Conservation (phyloP, 2,329 filamentous ascomycete species). For the Diaporthe sp. region DNA sequence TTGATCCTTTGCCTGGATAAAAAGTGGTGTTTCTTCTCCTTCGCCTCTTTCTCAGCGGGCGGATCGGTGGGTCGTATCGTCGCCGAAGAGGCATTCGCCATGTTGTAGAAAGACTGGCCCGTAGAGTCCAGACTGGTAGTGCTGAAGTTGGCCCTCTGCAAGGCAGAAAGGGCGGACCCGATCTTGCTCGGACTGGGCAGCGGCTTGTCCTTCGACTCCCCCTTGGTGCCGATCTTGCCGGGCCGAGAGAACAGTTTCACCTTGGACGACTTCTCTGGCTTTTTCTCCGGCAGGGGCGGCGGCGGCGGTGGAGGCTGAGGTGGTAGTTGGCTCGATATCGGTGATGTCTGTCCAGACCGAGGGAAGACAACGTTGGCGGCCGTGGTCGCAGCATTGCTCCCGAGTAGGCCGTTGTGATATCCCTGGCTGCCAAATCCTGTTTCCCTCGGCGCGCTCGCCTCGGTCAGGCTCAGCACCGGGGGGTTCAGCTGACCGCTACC, state of each 20-base stretch:
- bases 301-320: slow-evolving; percentile 54
- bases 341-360: slow-evolving; percentile 70
- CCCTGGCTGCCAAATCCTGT: slow-evolving; percentile 64
- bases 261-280: slow-evolving; percentile 77
- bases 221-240: slow-evolving; percentile 80
- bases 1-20: slow-evolving; percentile 85
- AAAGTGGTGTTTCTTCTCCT: slow-evolving; percentile 85
- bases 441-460: slow-evolving; percentile 74
- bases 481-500: slow-evolving; percentile 69
- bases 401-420: slow-evolving; percentile 74
- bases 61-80: slow-evolving; percentile 78
- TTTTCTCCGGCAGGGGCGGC: slow-evolving; percentile 69
- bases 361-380: slow-evolving; percentile 83
- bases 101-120: slow-evolving; percentile 76
- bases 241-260: slow-evolving; percentile 87
- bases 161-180: slow-evolving; percentile 74
- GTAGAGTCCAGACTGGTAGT: slow-evolving; percentile 79
- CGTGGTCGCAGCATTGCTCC: slow-evolving; percentile 74
- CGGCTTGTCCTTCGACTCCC: slow-evolving; percentile 75
- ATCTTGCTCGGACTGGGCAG: slow-evolving; percentile 82
- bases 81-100: slow-evolving; percentile 82
- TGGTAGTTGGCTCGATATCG: slow-evolving; percentile 53
- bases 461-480: slow-evolving; percentile 74
- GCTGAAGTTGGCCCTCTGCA: slow-evolving; percentile 78
- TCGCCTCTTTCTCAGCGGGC: slow-evolving; percentile 72